Percentiles rank a stretch among this genome's conserved stretches.
Conservation (phyloP, 2,329 filamentous ascomycete species). For the Periconia macrospinosa region DNA sequence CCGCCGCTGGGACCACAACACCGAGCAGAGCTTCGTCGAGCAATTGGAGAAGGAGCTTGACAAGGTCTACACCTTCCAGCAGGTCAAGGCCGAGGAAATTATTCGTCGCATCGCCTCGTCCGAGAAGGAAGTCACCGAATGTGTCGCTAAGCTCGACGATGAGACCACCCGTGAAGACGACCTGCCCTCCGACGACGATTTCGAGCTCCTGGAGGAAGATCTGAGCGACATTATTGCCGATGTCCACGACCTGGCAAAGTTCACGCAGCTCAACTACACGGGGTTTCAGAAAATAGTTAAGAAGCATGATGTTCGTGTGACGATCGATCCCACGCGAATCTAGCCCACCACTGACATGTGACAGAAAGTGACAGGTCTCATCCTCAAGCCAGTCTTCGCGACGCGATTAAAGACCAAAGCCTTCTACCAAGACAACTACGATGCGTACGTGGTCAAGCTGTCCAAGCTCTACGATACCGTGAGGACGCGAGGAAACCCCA, state of each 20-base stretch:
- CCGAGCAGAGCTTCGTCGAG: slow-evolving; percentile 85
- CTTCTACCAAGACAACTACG: slow-evolving; percentile 99
- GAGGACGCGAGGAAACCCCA: slow-evolving; percentile 86
- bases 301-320: slow-evolving; percentile 80
- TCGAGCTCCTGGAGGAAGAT: slow-evolving; percentile 89
- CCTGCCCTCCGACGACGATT: slow-evolving; percentile 82
- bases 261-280: slow-evolving; percentile 97
- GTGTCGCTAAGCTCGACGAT: slow-evolving; percentile 71
- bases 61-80: slow-evolving; percentile 97
- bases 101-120: slow-evolving; percentile 83
- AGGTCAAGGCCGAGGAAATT: slow-evolving; percentile 96
- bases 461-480: slow-evolving; percentile 95
- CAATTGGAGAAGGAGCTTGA: slow-evolving; percentile 90
- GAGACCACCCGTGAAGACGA: slow-evolving; percentile 23
- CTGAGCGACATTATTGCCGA: slow-evolving; percentile 98
- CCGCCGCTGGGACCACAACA: slow-evolving; percentile 82
- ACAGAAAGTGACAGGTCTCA: slow-evolving; percentile 92
- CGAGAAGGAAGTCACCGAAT: slow-evolving; percentile 87
- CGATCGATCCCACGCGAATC: background rate
- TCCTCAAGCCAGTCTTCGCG: slow-evolving; percentile 93
- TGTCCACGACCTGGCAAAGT: slow-evolving; percentile 96
- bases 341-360: slow-evolving; percentile 17
- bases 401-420: slow-evolving; percentile 92
- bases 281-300: slow-evolving; percentile 99
- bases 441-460: slow-evolving; percentile 90